phyloP scores from a whole-genome alignment of 106 monocot genomes.

The Acorus calamus region DNA sequence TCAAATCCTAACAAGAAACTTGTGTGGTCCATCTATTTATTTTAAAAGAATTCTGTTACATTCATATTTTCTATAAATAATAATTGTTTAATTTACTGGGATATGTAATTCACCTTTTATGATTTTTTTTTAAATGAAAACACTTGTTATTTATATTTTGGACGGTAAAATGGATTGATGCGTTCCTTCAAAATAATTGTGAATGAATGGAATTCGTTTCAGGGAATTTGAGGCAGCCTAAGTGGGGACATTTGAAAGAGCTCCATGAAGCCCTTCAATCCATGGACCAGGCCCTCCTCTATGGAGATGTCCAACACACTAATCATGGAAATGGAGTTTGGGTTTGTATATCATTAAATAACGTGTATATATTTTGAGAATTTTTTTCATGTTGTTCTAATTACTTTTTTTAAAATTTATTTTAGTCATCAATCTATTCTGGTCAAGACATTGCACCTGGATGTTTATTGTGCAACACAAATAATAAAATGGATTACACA shows the following conservation, averaged over 20 bases:
- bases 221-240: constrained; percentile 27
- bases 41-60: too few species aligned
- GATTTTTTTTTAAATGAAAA: too few species aligned
- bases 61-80: too few species aligned
- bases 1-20: too few species aligned
- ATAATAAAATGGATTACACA: neutral
- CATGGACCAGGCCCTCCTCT: constrained; percentile 15
- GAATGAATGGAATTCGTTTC: neutral
- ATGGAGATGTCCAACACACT: constrained; percentile 1
- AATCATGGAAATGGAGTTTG: constrained; percentile 8
- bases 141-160: too few species aligned
- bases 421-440: neutral
- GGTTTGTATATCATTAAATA: neutral
- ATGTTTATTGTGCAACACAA: neutral
- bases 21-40: too few species aligned
- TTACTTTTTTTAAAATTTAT: neutral
- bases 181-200: too few species aligned
- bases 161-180: too few species aligned
- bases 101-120: too few species aligned
- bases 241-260: constrained; percentile 40
- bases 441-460: neutral
- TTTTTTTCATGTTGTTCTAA: too few species aligned
- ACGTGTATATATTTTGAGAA: neutral
- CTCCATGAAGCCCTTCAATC: constrained; percentile 17
- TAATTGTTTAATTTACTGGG: too few species aligned